Base-by-base conservation (phyloP, 2,329 filamentous ascomycete species). In the Ophiostoma sp. region DNA sequence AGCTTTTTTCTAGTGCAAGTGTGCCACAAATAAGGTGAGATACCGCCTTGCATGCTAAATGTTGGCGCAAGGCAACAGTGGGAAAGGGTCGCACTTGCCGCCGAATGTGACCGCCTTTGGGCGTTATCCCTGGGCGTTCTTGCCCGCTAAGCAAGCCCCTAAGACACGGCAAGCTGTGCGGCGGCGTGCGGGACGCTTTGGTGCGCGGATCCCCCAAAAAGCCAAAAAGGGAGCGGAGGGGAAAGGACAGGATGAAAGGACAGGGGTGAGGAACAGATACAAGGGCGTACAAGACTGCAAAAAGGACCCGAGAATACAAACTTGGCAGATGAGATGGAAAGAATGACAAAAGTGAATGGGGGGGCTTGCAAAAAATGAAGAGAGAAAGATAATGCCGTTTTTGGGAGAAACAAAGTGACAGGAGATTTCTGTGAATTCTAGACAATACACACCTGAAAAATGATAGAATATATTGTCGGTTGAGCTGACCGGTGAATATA, bases 1-100 rank as follows among this genome's bases (percentile, higher is more conserved):
- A n/a, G n/a, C n/a, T 63, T 72, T 73, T 73, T 33, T 6, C 42
- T 73, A 73, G 68, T 61, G 72, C 59, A 39, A 63, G 33, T 4
- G 57, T 39, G 57, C 57, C 57, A 61, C 57, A 36, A 22, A n/a
- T 22, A 52, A 61, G 52, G 15, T 57, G 12, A 57, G 52, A 57
- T 57, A 61, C 19, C 33, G 12, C 4, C 3, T 55, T 12, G 50
- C 22, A 28, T 22, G 61, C 61, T 36, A 42, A 19, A 28, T 42
- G 42, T 64, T 66, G 61, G 70, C 64, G 64, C 52, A 61, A 66
- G 36, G 57, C 72, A 70, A 22, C 57, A 66, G 72, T 42, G 57
- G 28, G 50, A 15, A 19, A 59, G 36, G 22, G 52, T 15, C 36
- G 39, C 25, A 28, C 33, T 50, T 57, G 59, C 33, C 33, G 11